Conservation (phyloP, 495 filamentous ascomycete species). For the Lophium mytilinum region DNA sequence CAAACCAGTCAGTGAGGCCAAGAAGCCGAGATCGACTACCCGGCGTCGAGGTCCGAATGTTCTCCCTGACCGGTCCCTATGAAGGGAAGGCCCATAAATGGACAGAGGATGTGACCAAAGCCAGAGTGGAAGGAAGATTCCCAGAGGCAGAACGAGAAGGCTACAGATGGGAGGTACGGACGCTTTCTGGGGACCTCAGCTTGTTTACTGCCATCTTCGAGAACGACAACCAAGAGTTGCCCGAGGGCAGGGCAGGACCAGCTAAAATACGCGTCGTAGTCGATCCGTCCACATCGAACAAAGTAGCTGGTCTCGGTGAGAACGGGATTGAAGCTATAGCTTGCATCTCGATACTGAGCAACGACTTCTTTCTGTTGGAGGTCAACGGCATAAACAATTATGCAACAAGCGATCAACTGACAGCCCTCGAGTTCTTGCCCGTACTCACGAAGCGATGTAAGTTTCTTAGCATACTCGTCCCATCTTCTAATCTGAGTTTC, state of each 20-base stretch:
- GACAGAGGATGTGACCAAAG: slow-evolving; percentile 79
- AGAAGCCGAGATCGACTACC: slow-evolving; percentile 10
- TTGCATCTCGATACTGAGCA: slow-evolving; percentile 36
- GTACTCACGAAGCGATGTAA: slow-evolving; percentile 61
- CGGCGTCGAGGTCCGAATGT: slow-evolving; percentile 40
- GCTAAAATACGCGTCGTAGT: slow-evolving; percentile 54
- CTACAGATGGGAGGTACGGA: slow-evolving; percentile 69
- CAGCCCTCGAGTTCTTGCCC: slow-evolving; percentile 56
- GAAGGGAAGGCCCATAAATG: slow-evolving; percentile 70
- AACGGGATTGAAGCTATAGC: slow-evolving; percentile 60
- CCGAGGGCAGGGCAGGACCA: slow-evolving; percentile 49
- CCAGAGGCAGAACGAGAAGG: slow-evolving; percentile 70
- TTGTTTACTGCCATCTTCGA: slow-evolving; percentile 73
- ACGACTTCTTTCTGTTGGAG: slow-evolving; percentile 49
- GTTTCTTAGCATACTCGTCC: slow-evolving; percentile 21
- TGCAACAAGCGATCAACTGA: slow-evolving; percentile 58
- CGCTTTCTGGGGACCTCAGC: slow-evolving; percentile 51
- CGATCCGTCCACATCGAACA: slow-evolving; percentile 51
- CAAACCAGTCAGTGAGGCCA: slow-evolving; percentile 16
- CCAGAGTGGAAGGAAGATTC: slow-evolving; percentile 76
- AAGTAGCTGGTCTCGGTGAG: slow-evolving; percentile 53
- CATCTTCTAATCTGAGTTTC: background rate
- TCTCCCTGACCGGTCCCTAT: slow-evolving; percentile 64
- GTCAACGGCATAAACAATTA: slow-evolving; percentile 54
- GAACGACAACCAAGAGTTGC: slow-evolving; percentile 43